These are phyloP conservation scores for Gloeopeniophorella convolvens DNA, from an alignment of 768 basidiomycete genomes.

Conservation along the genomic window DNA sequence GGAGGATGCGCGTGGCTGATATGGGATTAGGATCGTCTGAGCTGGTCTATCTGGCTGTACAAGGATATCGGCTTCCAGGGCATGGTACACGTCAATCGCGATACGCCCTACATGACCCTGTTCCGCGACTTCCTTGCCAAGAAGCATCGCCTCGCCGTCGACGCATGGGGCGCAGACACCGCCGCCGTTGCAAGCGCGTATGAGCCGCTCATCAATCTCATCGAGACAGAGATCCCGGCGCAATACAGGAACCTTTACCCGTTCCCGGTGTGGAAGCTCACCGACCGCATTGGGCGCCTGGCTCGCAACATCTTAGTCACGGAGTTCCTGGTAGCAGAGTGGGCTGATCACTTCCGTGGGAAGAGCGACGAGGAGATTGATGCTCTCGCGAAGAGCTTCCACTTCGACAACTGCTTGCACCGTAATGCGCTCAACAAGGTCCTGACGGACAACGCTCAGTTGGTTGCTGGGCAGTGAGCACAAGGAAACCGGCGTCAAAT, in stretches of 20 bases:
- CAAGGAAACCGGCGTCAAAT: too few species aligned
- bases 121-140: constrained; percentile 65
- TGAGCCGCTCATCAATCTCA: constrained; percentile 56
- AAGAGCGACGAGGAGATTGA: constrained; percentile 59
- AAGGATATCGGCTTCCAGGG: constrained; percentile 86
- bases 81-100: constrained; percentile 66
- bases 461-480: constrained; percentile 17
- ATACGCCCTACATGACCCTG: constrained; percentile 66
- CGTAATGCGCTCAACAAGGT: constrained; percentile 49
- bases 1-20: not conserved
- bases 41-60: constrained; percentile 87
- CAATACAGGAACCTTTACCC: constrained; percentile 55
- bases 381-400: constrained; percentile 68
- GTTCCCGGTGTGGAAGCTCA: constrained; percentile 55
- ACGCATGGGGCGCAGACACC: constrained; percentile 74
- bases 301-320: constrained; percentile 61
- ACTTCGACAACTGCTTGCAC: constrained; percentile 61
- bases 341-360: constrained; percentile 63
- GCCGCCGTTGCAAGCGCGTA: constrained; percentile 49
- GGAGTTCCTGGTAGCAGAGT: constrained; percentile 67
- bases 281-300: constrained; percentile 48
- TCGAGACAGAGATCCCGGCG: constrained; percentile 47
- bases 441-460: constrained; percentile 26
- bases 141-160: constrained; percentile 71
- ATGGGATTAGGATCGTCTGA: constrained; percentile 46